phyloP scores from a whole-genome alignment of 2,329 filamentous ascomycete species.

The Tolypocladium paradoxum region DNA sequence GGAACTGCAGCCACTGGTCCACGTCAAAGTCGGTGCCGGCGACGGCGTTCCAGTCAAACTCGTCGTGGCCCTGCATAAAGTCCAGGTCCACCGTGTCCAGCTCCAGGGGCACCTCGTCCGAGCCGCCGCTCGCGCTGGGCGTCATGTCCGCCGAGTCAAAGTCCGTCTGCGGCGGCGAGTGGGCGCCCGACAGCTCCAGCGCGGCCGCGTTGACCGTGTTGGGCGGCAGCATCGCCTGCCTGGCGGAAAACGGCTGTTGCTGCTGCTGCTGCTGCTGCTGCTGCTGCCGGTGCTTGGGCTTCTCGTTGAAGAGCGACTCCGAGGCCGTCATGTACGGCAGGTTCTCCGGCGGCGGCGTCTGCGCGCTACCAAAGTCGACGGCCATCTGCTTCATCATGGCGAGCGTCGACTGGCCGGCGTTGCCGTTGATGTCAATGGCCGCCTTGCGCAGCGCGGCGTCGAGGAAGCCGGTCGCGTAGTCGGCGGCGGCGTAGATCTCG shows the following conservation, averaged over 20 bases:
- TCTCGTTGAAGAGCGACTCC: conserved; percentile 26
- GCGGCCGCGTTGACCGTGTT: conserved; percentile 26
- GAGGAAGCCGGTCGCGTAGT: conserved; percentile 92
- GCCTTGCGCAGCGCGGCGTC: conserved; percentile 84
- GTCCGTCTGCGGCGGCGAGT: conserved; percentile 35
- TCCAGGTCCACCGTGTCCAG: conserved; percentile 32
- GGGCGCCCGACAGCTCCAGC: conserved; percentile 20
- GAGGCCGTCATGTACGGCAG: conserved; percentile 30
- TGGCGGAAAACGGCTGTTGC: conserved; percentile 1
- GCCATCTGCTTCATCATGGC: conserved; percentile 25
- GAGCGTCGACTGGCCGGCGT: conserved; percentile 19
- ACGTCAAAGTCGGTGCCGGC: conserved; percentile 44
- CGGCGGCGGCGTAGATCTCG: conserved; percentile 86
- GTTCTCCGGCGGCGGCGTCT: conserved; percentile 45
- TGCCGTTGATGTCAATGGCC: conserved; percentile 55
- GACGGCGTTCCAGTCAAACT: conserved; percentile 44
- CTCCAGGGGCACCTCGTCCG: conserved; percentile 26
- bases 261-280: background rate
- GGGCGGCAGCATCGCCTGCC: conserved; percentile 25
- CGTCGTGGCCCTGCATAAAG: conserved; percentile 34
- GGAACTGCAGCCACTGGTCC: conserved; percentile 49
- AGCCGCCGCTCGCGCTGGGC: conserved; percentile 33
- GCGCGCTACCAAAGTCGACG: conserved; percentile 26
- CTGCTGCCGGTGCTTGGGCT: conserved; percentile 11
- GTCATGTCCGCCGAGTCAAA: conserved; percentile 30